Evolutionary conservation across 331 rosid species (phyloP).

Genomic region (Dryas integrifolia): DNA sequence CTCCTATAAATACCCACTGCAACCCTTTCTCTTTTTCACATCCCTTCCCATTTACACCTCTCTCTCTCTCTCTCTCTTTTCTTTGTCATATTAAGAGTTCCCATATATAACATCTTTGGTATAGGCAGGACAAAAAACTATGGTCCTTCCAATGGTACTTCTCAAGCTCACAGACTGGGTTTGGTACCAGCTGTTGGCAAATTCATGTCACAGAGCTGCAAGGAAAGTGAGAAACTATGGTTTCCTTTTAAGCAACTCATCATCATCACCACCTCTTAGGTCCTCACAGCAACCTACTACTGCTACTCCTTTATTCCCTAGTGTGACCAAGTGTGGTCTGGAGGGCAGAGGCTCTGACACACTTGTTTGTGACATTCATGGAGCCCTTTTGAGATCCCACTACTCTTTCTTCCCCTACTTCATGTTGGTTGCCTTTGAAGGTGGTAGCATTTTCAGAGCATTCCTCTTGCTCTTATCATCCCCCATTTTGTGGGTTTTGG

Average conservation of each 20-base stretch:
- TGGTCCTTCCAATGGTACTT: conserved; percentile 54
- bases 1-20: conserved; percentile 48
- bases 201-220: conserved; percentile 60
- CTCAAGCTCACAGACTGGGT: conserved; percentile 56
- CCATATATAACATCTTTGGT: too few relatives aligned
- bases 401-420: conserved; percentile 74
- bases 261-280: conserved; percentile 33
- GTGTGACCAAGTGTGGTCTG: conserved; percentile 45
- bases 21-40: conserved; percentile 27
- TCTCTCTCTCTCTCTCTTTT: conserved; percentile 11
- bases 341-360: conserved; percentile 46
- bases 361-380: conserved; percentile 58
- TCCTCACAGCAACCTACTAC: conserved; percentile 6
- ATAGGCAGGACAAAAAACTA: conserved; percentile 4
- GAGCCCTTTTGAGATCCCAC: conserved; percentile 44
- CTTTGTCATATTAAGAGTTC: too few relatives aligned
- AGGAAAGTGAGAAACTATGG: conserved; percentile 60
- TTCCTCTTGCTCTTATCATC: conserved; percentile 60
- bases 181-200: conserved; percentile 59
- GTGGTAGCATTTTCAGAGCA: conserved; percentile 73
- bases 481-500: conserved; percentile 51
- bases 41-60: background rate
- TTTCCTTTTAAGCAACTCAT: conserved; percentile 29
- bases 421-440: conserved; percentile 93
- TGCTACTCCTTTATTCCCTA: conserved; percentile 34